A percentile compares a stretch with the other conserved stretches of the same genome.
These are phyloP conservation scores for Penicillium sp. DNA, from an alignment of 2,329 filamentous ascomycete genomes.

Conservation along the genomic window DNA sequence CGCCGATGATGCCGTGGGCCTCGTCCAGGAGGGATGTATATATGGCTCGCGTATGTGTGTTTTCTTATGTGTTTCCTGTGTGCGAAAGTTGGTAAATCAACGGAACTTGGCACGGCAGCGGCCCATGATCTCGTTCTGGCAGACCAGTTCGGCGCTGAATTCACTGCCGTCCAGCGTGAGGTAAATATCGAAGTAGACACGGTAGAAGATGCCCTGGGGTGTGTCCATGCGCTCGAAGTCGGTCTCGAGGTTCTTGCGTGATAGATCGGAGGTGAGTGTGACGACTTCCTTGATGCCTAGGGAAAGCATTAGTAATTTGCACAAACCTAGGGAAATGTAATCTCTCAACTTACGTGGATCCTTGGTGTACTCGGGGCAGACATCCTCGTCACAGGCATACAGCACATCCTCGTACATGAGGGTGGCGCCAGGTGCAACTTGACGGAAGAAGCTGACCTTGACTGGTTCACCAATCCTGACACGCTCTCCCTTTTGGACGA, in stretches of 20 bases:
- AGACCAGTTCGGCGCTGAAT: conserved; percentile 98
- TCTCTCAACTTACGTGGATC: conserved; percentile 82
- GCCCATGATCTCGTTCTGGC: conserved; percentile 98
- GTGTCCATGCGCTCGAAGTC: conserved; percentile 99
- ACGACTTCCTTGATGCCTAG: conserved; percentile 98
- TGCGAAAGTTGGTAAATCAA: conserved; percentile 37
- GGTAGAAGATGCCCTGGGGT: conserved; percentile 93
- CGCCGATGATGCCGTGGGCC: not conserved
- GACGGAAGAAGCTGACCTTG: conserved; percentile 97
- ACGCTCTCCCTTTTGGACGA: conserved; percentile 96
- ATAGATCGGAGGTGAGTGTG: conserved; percentile 93
- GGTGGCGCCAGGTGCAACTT: conserved; percentile 93
- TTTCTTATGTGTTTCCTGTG: not conserved
- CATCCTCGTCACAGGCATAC: conserved; percentile 96
- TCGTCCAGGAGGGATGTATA: not conserved
- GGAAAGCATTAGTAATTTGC: not conserved
- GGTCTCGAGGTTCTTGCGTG: conserved; percentile 97
- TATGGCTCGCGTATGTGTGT: not conserved
- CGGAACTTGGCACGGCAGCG: conserved; percentile 88
- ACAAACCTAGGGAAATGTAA: not conserved
- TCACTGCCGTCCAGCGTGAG: conserved; percentile 95
- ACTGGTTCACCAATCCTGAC: conserved; percentile 99
- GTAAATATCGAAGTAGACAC: conserved; percentile 69
- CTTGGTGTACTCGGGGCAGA: conserved; percentile 98
- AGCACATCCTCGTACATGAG: conserved; percentile 99